phyloP scores from a whole-genome alignment of 2,329 filamentous ascomycete genomes.

The Diaporthe vexans region DNA sequence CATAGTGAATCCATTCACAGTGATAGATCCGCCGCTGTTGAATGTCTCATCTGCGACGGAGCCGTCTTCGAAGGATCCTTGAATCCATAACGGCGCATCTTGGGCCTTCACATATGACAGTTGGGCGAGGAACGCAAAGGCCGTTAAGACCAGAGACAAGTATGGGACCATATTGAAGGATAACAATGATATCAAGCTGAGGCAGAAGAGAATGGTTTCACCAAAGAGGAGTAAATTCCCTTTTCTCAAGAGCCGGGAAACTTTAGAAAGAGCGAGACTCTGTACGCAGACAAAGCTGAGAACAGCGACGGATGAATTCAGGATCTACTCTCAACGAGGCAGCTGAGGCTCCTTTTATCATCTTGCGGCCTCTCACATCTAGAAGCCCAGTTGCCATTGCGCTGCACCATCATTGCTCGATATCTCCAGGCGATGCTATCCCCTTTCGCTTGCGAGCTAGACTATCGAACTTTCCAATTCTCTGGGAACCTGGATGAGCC shows the following conservation, averaged over 20 bases:
- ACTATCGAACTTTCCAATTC: constrained; percentile 15
- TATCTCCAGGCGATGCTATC: not conserved
- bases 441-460: not conserved
- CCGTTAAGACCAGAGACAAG: not conserved
- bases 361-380: not conserved
- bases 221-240: not conserved
- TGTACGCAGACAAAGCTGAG: not conserved
- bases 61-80: constrained; percentile 52
- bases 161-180: not conserved
- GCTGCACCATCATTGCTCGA: no score
- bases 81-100: constrained; percentile 51
- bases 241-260: not conserved
- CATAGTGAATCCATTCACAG: constrained; percentile 60
- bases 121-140: not conserved
- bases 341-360: constrained; percentile 8
- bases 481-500: constrained; percentile 5
- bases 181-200: no score
- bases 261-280: not conserved
- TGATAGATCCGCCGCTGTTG: constrained; percentile 62
- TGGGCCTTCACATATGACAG: constrained; percentile 34
- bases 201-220: not conserved
- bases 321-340: not conserved
- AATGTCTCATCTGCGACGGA: constrained; percentile 51
- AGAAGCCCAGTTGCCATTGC: not conserved
- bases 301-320: not conserved